A percentile compares a stretch with the other conserved stretches of the same genome.
These are phyloP conservation scores for Penicillium subrubescens DNA, from an alignment of 495 filamentous ascomycete species.

Conservation along the genomic window DNA sequence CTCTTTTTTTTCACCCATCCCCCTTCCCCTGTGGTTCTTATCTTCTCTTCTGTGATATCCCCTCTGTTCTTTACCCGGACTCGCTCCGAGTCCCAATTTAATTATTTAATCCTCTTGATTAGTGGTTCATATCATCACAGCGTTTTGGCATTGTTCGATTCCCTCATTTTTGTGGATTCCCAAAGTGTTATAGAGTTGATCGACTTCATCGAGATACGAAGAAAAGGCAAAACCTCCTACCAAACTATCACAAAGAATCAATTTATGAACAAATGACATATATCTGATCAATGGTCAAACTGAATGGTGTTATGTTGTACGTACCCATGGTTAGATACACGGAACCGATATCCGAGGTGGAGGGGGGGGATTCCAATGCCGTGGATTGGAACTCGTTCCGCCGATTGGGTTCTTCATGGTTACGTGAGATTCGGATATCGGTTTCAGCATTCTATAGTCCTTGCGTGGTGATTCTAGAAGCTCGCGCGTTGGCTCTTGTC, in stretches of 20 bases:
- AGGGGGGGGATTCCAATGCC: background rate
- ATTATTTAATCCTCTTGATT: constrained; percentile 30
- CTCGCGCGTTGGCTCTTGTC: background rate
- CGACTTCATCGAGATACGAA: constrained; percentile 18
- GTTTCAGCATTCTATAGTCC: background rate
- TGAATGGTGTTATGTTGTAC: background rate
- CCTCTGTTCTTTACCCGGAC: constrained; percentile 34
- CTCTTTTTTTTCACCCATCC: constrained; percentile 8
- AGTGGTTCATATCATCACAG: constrained; percentile 27
- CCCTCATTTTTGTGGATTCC: constrained; percentile 17
- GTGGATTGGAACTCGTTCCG: constrained; percentile 4
- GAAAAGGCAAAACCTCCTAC: constrained; percentile 9
- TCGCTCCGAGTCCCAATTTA: constrained; percentile 30
- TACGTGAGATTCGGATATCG: background rate
- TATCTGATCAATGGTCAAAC: constrained; percentile 1
- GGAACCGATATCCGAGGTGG: constrained; percentile 18
- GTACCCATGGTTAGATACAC: background rate
- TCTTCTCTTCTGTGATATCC: constrained; percentile 39
- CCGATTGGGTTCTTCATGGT: constrained; percentile 13
- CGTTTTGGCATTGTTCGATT: constrained; percentile 27
- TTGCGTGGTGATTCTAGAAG: too few species aligned
- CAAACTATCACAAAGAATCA: constrained; percentile 20
- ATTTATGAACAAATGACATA: constrained; percentile 21
- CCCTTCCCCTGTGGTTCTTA: constrained; percentile 16
- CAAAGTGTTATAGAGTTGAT: constrained; percentile 26